These are phyloP conservation scores for Cephaloascus albidus DNA, from an alignment of 805 yeast genomes.

Conservation along the genomic window DNA sequence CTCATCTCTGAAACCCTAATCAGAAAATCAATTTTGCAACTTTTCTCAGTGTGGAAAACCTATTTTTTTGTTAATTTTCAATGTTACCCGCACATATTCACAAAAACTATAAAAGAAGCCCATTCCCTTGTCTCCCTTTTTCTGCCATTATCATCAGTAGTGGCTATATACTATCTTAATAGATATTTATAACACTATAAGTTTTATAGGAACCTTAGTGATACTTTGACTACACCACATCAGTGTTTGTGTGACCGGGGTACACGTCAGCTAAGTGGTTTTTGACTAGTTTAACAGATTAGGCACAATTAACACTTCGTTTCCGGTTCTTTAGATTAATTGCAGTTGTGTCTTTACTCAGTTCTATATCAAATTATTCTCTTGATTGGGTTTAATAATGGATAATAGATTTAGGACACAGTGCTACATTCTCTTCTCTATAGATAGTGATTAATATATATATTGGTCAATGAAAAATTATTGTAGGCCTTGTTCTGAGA, in stretches of 20 bases:
- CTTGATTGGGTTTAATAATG: slow-evolving; percentile 14
- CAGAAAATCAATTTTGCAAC: no score
- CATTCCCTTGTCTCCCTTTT: slow-evolving; percentile 21
- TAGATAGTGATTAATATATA: no score
- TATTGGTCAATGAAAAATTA: no score
- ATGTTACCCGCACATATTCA: slow-evolving; percentile 7
- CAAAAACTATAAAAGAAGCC: slow-evolving; percentile 16
- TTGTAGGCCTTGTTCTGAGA: no score
- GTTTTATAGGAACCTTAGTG: slow-evolving; percentile 32
- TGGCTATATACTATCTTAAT: slow-evolving; percentile 70
- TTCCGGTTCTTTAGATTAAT: slow-evolving; percentile 64
- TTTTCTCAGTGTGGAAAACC: no score
- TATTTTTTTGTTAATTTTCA: no score
- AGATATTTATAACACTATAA: slow-evolving; percentile 50
- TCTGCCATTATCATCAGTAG: slow-evolving; percentile 55
- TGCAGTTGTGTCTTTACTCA: slow-evolving; percentile 20
- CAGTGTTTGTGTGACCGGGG: slow-evolving; percentile 32
- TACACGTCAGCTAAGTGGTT: slow-evolving; percentile 55
- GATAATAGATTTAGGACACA: slow-evolving; percentile 37
- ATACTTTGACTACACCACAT: slow-evolving; percentile 28
- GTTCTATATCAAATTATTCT: slow-evolving; percentile 18
- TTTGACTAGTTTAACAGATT: slow-evolving; percentile 67
- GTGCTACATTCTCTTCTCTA: slow-evolving; percentile 47
- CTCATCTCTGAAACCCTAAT: no score
- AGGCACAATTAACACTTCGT: slow-evolving; percentile 68